These are phyloP conservation scores for Sarocladiaceae sp. DNA, from an alignment of 2,329 filamentous ascomycete genomes.

Conservation along the genomic window DNA sequence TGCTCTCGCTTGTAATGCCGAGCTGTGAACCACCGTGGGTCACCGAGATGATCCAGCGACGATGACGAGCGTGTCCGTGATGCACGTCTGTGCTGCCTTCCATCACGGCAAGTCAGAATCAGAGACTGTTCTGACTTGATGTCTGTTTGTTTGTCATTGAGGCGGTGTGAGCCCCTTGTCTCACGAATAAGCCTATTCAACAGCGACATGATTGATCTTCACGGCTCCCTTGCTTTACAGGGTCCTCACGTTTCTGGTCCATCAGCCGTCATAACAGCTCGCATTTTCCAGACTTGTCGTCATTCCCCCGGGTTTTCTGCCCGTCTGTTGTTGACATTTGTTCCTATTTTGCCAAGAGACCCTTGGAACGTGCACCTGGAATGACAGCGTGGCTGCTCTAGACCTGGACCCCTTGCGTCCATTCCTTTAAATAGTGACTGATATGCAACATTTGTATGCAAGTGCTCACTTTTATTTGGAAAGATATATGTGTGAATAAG, in stretches of 20 bases:
- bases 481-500: background rate
- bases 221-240: background rate
- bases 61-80: no score
- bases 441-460: no score
- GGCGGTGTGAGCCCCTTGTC: background rate
- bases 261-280: background rate
- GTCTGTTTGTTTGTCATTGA: background rate
- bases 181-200: background rate
- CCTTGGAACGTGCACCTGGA: slow-evolving; percentile 6
- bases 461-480: no score
- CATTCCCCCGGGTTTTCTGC: background rate
- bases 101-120: no score
- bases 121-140: background rate
- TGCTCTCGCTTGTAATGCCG: background rate
- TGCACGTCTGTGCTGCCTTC: no score
- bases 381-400: background rate
- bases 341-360: background rate
- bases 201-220: background rate
- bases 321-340: slow-evolving; percentile 1
- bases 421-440: slow-evolving; percentile 5
- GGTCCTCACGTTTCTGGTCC: slow-evolving; percentile 2
- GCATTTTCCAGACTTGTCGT: background rate
- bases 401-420: background rate
- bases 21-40: background rate
- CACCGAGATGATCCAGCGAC: no score